phyloP scores from a whole-genome alignment of 495 filamentous ascomycete genomes.

The Penicillium waksmanii region DNA sequence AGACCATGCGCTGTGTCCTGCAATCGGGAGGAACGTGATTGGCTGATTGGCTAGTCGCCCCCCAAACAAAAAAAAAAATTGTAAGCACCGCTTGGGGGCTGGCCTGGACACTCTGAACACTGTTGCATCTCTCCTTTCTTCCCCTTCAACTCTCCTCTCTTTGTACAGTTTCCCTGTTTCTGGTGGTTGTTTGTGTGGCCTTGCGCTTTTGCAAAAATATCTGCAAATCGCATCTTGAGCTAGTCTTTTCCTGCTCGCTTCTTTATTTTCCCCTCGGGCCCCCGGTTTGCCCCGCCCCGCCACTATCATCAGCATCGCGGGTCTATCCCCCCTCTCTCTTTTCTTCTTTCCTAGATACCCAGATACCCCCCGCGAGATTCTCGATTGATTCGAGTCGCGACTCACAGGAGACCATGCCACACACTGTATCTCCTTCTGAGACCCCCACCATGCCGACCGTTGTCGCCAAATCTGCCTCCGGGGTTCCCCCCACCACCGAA shows the following conservation, averaged over 20 bases:
- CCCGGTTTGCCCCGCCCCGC: slow-evolving; percentile 1
- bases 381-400: slow-evolving; percentile 5
- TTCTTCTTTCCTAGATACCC: background rate
- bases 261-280: background rate
- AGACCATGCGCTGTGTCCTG: too few species aligned
- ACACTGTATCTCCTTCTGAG: slow-evolving; percentile 62
- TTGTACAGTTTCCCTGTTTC: slow-evolving; percentile 12
- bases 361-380: background rate
- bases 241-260: background rate
- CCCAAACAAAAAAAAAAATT: slow-evolving; percentile 33
- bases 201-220: background rate
- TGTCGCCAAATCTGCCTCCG: slow-evolving; percentile 59
- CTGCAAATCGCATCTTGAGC: background rate
- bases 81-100: slow-evolving; percentile 22
- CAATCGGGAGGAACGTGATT: too few species aligned
- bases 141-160: slow-evolving; percentile 9
- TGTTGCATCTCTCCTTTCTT: slow-evolving; percentile 1
- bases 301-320: background rate
- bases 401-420: slow-evolving; percentile 60
- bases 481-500: slow-evolving; percentile 64
- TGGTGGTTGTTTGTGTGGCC: background rate
- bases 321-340: background rate
- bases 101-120: too few species aligned
- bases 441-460: slow-evolving; percentile 60
- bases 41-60: background rate